Conservation (phyloP, 228 moss, liverwort and hornwort species). For the Sphagnum fallax region DNA sequence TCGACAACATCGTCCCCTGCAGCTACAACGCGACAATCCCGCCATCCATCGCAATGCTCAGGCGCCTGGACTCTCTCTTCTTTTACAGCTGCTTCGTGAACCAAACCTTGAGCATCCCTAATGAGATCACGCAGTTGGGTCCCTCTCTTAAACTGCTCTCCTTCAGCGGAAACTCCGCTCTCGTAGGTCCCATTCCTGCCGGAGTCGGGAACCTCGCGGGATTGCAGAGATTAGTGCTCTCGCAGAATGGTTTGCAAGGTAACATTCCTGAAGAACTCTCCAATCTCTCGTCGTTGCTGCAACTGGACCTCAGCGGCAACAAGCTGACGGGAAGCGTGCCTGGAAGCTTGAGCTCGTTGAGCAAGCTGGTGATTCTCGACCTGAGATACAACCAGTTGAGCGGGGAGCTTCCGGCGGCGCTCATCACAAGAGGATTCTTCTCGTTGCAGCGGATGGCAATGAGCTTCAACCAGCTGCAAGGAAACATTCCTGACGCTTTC, state of each 20-base stretch:
- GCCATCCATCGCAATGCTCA: constrained; percentile 29
- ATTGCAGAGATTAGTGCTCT: constrained; percentile 45
- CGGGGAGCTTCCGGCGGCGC: constrained; percentile 1
- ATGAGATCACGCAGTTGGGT: constrained; percentile 15
- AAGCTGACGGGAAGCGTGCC: constrained; percentile 34
- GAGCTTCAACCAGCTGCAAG: constrained; percentile 36
- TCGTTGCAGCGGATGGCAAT: constrained; percentile 41
- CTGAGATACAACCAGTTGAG: constrained; percentile 25
- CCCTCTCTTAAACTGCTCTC: constrained; percentile 36
- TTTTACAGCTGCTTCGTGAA: constrained; percentile 54
- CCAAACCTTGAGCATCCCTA: constrained; percentile 14
- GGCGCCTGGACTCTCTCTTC: constrained; percentile 36
- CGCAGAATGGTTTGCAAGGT: constrained; percentile 33
- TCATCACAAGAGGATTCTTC: constrained; percentile 6
- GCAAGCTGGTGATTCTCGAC: constrained; percentile 42
- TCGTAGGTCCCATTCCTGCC: constrained; percentile 27
- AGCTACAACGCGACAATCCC: constrained; percentile 41
- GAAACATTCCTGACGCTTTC: constrained; percentile 22
- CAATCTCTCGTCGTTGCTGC: constrained; percentile 11
- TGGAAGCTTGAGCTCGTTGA: constrained; percentile 3
- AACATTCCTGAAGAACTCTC: constrained; percentile 26
- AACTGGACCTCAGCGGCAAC: constrained; percentile 72
- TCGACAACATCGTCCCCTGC: constrained; percentile 42
- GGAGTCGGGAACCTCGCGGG: constrained; percentile 16
- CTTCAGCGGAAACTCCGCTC: constrained; percentile 25